These are phyloP conservation scores for Xylariaceae sp. DNA, from an alignment of 2,329 filamentous ascomycete species.

Conservation along the genomic window DNA sequence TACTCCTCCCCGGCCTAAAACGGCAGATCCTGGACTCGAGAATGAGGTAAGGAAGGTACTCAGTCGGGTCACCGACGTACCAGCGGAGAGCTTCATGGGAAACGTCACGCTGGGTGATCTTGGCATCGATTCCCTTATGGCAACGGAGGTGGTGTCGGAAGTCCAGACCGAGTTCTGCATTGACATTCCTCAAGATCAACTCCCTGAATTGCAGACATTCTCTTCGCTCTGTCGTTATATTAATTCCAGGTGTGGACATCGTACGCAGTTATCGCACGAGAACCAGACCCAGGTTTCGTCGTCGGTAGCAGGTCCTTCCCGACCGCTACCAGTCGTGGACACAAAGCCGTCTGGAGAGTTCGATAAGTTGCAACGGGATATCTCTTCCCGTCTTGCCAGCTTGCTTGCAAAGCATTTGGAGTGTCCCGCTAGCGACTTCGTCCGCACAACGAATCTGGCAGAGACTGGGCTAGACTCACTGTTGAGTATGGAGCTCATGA, in stretches of 20 bases:
- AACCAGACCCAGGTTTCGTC: neutral
- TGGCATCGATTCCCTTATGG: constrained; percentile 47
- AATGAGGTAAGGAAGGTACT: neutral
- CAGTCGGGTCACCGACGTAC: neutral
- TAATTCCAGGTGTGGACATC: neutral
- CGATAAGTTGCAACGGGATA: neutral
- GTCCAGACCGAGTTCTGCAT: constrained; percentile 28
- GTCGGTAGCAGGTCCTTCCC: neutral
- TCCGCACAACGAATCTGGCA: neutral
- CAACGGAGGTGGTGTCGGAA: constrained; percentile 44
- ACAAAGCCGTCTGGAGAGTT: neutral
- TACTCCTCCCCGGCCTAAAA: neutral
- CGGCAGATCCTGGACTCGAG: neutral
- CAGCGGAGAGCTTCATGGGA: neutral
- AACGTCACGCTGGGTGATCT: constrained; percentile 37
- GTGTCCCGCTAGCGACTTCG: neutral
- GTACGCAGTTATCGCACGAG: neutral
- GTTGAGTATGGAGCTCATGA: neutral
- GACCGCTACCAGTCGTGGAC: neutral
- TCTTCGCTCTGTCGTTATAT: neutral
- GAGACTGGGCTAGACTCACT: neutral
- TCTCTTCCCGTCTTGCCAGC: neutral
- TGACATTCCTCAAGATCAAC: neutral
- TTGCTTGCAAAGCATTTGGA: neutral
- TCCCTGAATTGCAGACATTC: neutral